These are phyloP conservation scores for Leccinum disarticulatum DNA, from an alignment of 768 basidiomycete genomes.

Conservation along the genomic window DNA sequence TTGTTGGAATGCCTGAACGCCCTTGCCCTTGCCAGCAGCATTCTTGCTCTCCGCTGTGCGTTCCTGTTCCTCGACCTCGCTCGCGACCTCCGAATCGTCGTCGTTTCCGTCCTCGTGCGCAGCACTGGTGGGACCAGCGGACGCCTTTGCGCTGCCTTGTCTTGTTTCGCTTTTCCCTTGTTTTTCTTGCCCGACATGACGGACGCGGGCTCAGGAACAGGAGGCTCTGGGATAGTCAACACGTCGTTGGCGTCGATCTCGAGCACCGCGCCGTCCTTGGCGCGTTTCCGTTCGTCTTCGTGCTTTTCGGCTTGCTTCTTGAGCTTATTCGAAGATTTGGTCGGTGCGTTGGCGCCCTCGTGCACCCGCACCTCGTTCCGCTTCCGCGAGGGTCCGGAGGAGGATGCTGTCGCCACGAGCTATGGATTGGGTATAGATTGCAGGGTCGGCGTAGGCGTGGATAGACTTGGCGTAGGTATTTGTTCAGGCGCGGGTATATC, in stretches of 20 bases:
- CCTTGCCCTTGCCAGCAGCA: conserved; percentile 27
- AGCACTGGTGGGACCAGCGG: conserved; percentile 7
- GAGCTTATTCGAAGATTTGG: conserved; percentile 74
- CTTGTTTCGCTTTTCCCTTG: conserved; percentile 16
- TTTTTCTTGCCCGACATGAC: conserved; percentile 7
- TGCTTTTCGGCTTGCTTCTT: conserved; percentile 62
- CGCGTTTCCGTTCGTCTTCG: conserved; percentile 56
- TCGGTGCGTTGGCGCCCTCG: conserved; percentile 58
- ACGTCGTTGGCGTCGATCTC: conserved; percentile 56
- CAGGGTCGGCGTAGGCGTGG: conserved; percentile 18
- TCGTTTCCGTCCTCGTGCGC: conserved; percentile 14
- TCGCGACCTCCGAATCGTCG: conserved; percentile 55
- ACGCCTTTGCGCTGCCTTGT: neutral
- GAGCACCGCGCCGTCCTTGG: conserved; percentile 71
- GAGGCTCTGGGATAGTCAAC: conserved; percentile 19
- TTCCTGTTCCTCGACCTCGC: conserved; percentile 74
- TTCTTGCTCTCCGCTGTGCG: conserved; percentile 44
- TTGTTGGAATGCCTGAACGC: conserved; percentile 77
- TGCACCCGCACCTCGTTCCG: conserved; percentile 71
- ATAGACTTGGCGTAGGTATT: conserved; percentile 11
- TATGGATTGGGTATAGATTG: conserved; percentile 67
- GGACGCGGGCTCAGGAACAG: neutral
- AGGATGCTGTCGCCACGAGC: conserved; percentile 47
- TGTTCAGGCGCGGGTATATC: conserved; percentile 22
- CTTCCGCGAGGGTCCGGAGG: conserved; percentile 58